These are phyloP conservation scores for Rhodocollybia butyracea DNA, from an alignment of 768 basidiomycete genomes.

Conservation along the genomic window DNA sequence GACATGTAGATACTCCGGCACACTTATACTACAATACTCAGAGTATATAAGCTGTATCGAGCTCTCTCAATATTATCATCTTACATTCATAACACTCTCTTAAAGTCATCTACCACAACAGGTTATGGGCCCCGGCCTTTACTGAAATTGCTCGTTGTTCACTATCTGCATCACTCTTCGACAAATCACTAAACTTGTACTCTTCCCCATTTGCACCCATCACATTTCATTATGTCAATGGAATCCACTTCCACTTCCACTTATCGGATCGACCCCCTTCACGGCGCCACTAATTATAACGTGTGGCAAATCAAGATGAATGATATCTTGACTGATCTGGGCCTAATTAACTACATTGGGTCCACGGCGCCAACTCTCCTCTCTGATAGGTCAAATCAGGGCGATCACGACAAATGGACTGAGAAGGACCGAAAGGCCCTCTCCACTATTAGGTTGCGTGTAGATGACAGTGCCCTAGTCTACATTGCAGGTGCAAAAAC, in stretches of 20 bases:
- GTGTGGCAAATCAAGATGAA: constrained; percentile 14
- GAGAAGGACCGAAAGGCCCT: constrained; percentile 15
- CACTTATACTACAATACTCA: too few species aligned
- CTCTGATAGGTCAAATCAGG: neutral
- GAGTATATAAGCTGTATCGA: too few species aligned
- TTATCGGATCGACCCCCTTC: constrained; percentile 11
- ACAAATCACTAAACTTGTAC: too few species aligned
- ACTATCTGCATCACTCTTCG: too few species aligned
- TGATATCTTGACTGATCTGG: constrained; percentile 11
- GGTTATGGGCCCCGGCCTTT: neutral
- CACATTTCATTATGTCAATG: neutral
- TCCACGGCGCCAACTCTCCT: neutral
- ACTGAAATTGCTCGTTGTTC: neutral
- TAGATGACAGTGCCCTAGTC: constrained; percentile 24
- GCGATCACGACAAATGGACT: neutral
- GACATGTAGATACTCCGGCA: too few species aligned
- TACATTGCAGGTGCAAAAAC: constrained; percentile 23
- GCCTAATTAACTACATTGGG: neutral
- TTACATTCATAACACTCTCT: too few species aligned
- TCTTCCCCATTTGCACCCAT: neutral
- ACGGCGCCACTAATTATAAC: constrained; percentile 7
- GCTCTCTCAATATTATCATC: too few species aligned
- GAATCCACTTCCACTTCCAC: neutral
- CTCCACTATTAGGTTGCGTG: constrained; percentile 24
- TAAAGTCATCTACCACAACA: neutral